phyloP scores from a whole-genome alignment of 345 rosid genomes.

The Gossypium thurberi region DNA sequence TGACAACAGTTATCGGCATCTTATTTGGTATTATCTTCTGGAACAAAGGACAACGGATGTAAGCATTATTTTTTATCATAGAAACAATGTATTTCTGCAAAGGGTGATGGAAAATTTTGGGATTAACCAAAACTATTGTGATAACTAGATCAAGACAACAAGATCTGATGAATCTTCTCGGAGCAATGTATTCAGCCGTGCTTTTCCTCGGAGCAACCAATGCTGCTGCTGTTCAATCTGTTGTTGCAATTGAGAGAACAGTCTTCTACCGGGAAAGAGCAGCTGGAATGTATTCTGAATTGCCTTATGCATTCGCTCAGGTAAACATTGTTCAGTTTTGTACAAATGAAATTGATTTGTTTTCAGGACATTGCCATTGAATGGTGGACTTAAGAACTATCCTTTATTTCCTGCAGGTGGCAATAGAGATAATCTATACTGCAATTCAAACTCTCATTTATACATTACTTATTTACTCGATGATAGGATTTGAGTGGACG shows the following conservation, averaged over 20 bases:
- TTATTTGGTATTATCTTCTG: constrained; percentile 69
- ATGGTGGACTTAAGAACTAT: background rate
- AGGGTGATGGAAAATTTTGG: background rate
- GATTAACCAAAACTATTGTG: background rate
- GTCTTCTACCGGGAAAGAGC: constrained; percentile 70
- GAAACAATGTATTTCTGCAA: background rate
- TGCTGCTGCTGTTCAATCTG: constrained; percentile 45
- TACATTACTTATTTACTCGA: constrained; percentile 53
- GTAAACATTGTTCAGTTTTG: constrained; percentile 16
- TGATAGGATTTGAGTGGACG: constrained; percentile 71
- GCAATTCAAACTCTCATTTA: constrained; percentile 46
- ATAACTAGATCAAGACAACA: constrained; percentile 31
- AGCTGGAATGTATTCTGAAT: constrained; percentile 70
- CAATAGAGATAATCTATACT: constrained; percentile 54
- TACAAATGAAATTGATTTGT: background rate
- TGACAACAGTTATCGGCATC: constrained; percentile 44
- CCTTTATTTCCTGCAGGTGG: constrained; percentile 41
- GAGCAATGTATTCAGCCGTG: constrained; percentile 60
- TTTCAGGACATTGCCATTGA: background rate
- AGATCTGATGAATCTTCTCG: constrained; percentile 56
- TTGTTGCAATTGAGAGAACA: constrained; percentile 59
- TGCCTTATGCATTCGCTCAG: constrained; percentile 70
- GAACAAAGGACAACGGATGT: constrained; percentile 55
- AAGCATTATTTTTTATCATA: background rate
- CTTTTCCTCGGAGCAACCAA: constrained; percentile 59